These are phyloP conservation scores for Fagopyrum tataricum DNA, from an alignment of 148 eudicot species.

Conservation along the genomic window DNA sequence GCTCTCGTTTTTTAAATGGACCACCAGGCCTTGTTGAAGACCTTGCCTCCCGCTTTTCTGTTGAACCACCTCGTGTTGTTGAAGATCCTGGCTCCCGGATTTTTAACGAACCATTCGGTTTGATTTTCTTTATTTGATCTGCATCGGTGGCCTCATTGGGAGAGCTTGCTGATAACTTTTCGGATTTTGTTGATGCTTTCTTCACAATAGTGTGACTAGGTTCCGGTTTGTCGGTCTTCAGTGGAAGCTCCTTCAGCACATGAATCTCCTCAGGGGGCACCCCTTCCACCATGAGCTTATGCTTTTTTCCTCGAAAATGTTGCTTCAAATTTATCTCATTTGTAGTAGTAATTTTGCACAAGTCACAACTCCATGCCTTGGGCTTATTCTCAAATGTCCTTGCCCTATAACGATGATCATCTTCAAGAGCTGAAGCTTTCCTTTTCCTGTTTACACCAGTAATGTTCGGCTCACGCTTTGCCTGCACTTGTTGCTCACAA, in stretches of 20 bases:
- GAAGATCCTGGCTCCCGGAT: not conserved
- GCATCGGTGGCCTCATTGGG: not conserved
- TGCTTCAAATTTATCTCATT: slow-evolving; percentile 39
- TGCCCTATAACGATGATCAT: slow-evolving; percentile 14
- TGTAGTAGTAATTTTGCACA: slow-evolving; percentile 48
- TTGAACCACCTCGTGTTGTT: not conserved
- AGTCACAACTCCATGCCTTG: slow-evolving; percentile 50
- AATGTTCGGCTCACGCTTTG: slow-evolving; percentile 25
- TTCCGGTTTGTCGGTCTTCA: slow-evolving; percentile 6
- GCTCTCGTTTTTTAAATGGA: not conserved
- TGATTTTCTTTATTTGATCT: not conserved
- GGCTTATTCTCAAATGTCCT: slow-evolving; percentile 27
- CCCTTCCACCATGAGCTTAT: slow-evolving; percentile 43
- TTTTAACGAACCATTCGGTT: not conserved
- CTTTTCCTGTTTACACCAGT: slow-evolving; percentile 56
- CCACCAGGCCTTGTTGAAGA: no score
- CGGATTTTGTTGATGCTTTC: not conserved
- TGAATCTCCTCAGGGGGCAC: slow-evolving; percentile 21
- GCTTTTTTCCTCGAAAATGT: slow-evolving; percentile 61
- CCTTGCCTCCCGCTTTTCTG: no score
- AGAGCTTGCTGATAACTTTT: not conserved
- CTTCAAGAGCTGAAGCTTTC: slow-evolving; percentile 16
- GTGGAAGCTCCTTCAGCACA: slow-evolving; percentile 20
- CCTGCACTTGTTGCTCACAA: slow-evolving; percentile 38
- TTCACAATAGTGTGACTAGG: not conserved